Percentiles rank a stretch among this genome's conserved stretches.
phyloP scores from a whole-genome alignment of 805 yeast species.

The Lipomyces sp. region DNA sequence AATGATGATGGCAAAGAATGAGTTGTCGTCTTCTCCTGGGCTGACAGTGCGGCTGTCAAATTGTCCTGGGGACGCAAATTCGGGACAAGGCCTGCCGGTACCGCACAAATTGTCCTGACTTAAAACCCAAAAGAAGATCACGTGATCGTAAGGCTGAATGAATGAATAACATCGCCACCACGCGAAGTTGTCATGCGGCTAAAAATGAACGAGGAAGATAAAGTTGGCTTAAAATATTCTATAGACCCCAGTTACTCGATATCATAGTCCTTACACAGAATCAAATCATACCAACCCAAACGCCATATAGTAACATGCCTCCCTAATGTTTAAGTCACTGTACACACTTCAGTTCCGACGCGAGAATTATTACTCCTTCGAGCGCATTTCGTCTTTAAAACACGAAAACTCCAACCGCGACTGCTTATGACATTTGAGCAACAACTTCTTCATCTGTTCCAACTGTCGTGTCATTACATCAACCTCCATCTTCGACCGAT shows the following conservation, averaged over 20 bases:
- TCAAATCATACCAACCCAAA: background rate
- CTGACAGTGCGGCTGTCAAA: background rate
- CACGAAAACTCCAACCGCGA: conserved; percentile 34
- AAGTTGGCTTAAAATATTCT: too few relatives aligned
- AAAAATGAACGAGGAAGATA: too few relatives aligned
- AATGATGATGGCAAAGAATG: background rate
- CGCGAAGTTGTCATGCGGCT: too few relatives aligned
- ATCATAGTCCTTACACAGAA: background rate
- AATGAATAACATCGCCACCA: background rate
- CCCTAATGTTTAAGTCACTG: background rate
- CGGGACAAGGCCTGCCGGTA: background rate
- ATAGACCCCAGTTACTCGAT: background rate
- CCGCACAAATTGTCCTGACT: background rate
- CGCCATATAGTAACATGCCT: background rate
- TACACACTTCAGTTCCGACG: background rate
- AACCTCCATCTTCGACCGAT: conserved; percentile 23
- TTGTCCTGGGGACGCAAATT: background rate
- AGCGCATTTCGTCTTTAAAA: conserved; percentile 25
- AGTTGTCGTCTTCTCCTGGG: background rate
- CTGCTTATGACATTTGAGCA: conserved; percentile 27
- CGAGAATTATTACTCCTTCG: background rate
- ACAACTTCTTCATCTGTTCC: conserved; percentile 34
- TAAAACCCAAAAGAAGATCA: background rate
- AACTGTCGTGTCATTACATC: conserved; percentile 31
- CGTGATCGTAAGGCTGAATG: background rate